Percentiles rank a stretch among this genome's conserved stretches.
Evolutionary conservation across 2,329 filamentous ascomycete species (phyloP).

Genomic region (Lachnellula cervina): DNA sequence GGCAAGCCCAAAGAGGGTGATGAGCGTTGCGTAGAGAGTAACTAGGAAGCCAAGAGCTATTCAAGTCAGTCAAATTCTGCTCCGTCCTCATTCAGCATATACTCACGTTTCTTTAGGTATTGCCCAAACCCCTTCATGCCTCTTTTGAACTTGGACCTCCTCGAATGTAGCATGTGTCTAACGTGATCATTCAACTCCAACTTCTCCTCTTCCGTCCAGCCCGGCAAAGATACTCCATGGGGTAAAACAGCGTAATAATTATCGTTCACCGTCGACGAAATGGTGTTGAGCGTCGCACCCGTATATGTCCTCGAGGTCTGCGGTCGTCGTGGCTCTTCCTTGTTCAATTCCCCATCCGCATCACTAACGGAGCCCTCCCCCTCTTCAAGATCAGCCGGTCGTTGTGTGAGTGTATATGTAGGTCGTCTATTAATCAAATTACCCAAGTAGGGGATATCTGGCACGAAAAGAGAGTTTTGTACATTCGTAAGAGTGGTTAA

Average conservation of each 20-base stretch:
- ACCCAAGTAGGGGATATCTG: slow-evolving; percentile 76
- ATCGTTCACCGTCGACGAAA: slow-evolving; percentile 63
- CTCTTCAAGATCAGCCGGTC: slow-evolving; percentile 29
- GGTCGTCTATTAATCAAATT: slow-evolving; percentile 69
- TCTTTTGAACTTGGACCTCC: slow-evolving; percentile 73
- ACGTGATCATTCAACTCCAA: slow-evolving; percentile 77
- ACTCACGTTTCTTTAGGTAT: slow-evolving; percentile 66
- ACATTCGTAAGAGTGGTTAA: slow-evolving; percentile 82
- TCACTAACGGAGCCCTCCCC: slow-evolving; percentile 15
- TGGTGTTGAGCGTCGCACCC: slow-evolving; percentile 43
- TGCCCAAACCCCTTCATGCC: slow-evolving; percentile 74
- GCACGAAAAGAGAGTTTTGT: slow-evolving; percentile 83
- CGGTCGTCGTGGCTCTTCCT: slow-evolving; percentile 15
- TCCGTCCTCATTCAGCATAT: not conserved
- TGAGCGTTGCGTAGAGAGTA: slow-evolving; percentile 75
- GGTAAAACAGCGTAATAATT: slow-evolving; percentile 76
- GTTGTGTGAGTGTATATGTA: slow-evolving; percentile 66
- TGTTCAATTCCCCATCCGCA: slow-evolving; percentile 1
- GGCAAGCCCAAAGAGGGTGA: slow-evolving; percentile 78
- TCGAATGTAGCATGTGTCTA: slow-evolving; percentile 80
- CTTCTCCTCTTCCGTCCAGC: slow-evolving; percentile 72
- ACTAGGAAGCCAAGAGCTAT: slow-evolving; percentile 74
- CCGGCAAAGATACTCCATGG: slow-evolving; percentile 64
- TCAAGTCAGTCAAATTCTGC: slow-evolving; percentile 10
- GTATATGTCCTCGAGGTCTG: slow-evolving; percentile 18